These are phyloP conservation scores for Talaromyces proteolyticus DNA, from an alignment of 495 filamentous ascomycete genomes.

Conservation along the genomic window DNA sequence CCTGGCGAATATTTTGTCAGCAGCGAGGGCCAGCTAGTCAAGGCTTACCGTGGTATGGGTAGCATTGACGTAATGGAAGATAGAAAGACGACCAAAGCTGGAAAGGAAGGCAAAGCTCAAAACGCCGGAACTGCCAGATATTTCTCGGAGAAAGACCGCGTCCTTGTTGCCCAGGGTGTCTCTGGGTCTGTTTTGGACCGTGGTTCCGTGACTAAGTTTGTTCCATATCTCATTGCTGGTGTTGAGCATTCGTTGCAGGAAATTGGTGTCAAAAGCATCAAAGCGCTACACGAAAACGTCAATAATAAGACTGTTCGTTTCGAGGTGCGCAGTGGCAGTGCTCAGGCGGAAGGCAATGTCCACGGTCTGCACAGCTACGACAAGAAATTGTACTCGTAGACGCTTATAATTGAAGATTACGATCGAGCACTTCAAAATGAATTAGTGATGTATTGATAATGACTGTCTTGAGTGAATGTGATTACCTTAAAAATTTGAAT, in stretches of 20 bases:
- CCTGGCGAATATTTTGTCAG: constrained; percentile 95
- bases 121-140: constrained; percentile 97
- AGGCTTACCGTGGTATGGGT: constrained; percentile 98
- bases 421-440: background rate
- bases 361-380: constrained; percentile 96
- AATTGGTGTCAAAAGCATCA: constrained; percentile 75
- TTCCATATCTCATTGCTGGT: constrained; percentile 91
- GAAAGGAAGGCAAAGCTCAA: constrained; percentile 71
- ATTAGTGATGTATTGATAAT: background rate
- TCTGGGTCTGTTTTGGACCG: constrained; percentile 69
- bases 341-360: constrained; percentile 91
- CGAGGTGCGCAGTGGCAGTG: constrained; percentile 88
- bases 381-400: constrained; percentile 96
- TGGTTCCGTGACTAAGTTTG: constrained; percentile 84
- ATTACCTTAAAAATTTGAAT: no score
- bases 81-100: constrained; percentile 71
- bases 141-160: constrained; percentile 92
- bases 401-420: background rate
- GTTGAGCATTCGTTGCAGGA: constrained; percentile 97
- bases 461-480: background rate
- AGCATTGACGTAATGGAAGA: constrained; percentile 99
- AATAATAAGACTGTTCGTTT: constrained; percentile 76
- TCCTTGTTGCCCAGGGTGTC: constrained; percentile 96
- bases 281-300: constrained; percentile 70
- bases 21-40: constrained; percentile 92